Evolutionary conservation across 768 basidiomycete species (phyloP).

Genomic region (Boletus eberwhitei): DNA sequence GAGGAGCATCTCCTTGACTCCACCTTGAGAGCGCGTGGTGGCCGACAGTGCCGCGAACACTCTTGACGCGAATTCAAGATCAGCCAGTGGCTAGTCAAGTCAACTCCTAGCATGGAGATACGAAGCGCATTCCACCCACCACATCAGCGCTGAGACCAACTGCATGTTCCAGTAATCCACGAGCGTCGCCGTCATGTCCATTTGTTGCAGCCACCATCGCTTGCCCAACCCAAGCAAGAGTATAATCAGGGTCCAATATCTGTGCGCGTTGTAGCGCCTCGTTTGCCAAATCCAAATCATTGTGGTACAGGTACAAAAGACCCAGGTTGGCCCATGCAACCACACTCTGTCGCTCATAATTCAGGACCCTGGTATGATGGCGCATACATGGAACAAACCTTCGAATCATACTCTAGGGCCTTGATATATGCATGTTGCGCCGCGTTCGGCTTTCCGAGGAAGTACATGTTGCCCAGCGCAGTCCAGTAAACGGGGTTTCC

Average conservation of each 20-base stretch:
- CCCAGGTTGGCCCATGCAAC: slow-evolving; percentile 85
- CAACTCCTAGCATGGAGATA: not conserved
- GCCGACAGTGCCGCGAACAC: slow-evolving; percentile 44
- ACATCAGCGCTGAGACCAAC: slow-evolving; percentile 54
- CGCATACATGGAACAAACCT: slow-evolving; percentile 47
- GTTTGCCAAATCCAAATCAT: slow-evolving; percentile 78
- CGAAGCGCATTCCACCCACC: slow-evolving; percentile 38
- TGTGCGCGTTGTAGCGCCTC: slow-evolving; percentile 87
- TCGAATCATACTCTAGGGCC: slow-evolving; percentile 80
- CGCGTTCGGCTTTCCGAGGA: slow-evolving; percentile 60
- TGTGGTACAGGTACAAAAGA: slow-evolving; percentile 75
- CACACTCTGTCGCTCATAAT: slow-evolving; percentile 49
- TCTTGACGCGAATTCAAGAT: slow-evolving; percentile 69
- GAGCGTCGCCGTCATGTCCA: slow-evolving; percentile 58
- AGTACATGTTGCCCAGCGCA: slow-evolving; percentile 72
- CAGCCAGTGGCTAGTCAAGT: slow-evolving; percentile 65
- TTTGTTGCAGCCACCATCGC: slow-evolving; percentile 63
- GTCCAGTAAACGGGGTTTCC: slow-evolving; percentile 77
- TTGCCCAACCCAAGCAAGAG: slow-evolving; percentile 89
- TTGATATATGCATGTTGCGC: slow-evolving; percentile 93
- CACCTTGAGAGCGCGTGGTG: slow-evolving; percentile 14
- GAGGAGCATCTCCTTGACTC: slow-evolving; percentile 48
- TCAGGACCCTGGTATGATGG: not conserved
- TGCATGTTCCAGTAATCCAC: slow-evolving; percentile 71
- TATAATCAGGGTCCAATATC: slow-evolving; percentile 86